Base-by-base conservation (phyloP, 768 basidiomycete species). In the Rhizopogon vesiculosus region DNA sequence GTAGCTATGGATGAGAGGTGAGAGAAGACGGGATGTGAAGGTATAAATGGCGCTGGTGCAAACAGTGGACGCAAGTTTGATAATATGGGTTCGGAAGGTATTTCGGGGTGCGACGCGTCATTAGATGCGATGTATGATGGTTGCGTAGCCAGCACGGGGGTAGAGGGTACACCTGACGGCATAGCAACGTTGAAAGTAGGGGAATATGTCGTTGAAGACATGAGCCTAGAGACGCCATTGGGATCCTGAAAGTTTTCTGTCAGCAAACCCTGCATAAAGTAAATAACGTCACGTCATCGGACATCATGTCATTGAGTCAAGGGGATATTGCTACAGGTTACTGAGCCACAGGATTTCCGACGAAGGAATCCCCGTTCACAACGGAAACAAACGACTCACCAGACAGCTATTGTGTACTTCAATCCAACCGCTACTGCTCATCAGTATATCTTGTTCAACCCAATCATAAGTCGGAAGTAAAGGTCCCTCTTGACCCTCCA, bases 1-100 rank as follows among this genome's bases (percentile, higher is more conserved):
- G 72, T 65, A 13, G 90, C 89, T 48, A 84, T 63, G 22, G 78
- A 73, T 15, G 85, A 77, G 33, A 92, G 74, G 66, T 88, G 83
- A 42, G 74, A 58, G 64, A 91, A 92, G 42, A 84, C 80, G 7
- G 83, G 82, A 61, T 92, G 87, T 16, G 85, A 82, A 7, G 90
- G 85, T 0, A 86, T 81, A 69, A 88, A 91, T 16, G 90, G 89
- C 19, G 86, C 82, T 16, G 89, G 89, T 28, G 84, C 82, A 66
- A 90, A 87, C 40, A 91, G 70, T 5, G 85, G 78, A 40, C 78
- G 77, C 59, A 87, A 61, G 55, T 76, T 69, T 40, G 82, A 78
- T 43, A 91, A 72, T 66, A 78, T 77, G 44, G 71, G 64, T 18
- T 59, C 61, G 5, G 61, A 58, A 16, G 71, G 63, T 29, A 51